Base-by-base conservation (phyloP, 495 filamentous ascomycete genomes). In the Viridothelium virens region DNA sequence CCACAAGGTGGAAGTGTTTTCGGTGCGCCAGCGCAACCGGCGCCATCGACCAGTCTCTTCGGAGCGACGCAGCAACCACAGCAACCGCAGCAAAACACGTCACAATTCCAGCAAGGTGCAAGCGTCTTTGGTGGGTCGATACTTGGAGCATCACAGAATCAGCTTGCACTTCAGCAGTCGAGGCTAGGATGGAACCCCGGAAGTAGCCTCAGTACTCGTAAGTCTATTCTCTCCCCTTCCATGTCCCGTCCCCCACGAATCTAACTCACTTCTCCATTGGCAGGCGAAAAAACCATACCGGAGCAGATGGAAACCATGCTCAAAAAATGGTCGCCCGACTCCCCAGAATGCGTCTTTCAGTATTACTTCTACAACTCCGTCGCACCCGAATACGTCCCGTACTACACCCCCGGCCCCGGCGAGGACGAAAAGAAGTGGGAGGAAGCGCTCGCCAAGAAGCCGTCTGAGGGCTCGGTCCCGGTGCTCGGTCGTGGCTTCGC, bases 311-410 rank as follows among this genome's bases (percentile, higher is more conserved):
- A 84, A 63, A 81, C 87, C 31, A 82, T 97, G 66, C 80, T 84
- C 50, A 81, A 87, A 41, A 96, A 96, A 81, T 99, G 94, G 94
- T 83, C 91, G 68, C 84, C 90, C 1, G 74, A 78, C 7, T 85
- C 80, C 71, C 84, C 83, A 11, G 81, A 84, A 67, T 96, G 90
- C 66, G 86, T 84, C 4, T 95, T 99, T 79, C 87, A 91, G 72
- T 80, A 88, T 64, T 97, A 98, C 74, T 89, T 97, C 74, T 98
- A 97, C 80, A 97, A 98, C 77, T 83, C 88, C 69, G 91, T 96
- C 64, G 85, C 86, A 18, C 86, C 91, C 69, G 85, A 89, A 25
- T 79, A 84, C 63, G 88, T 89, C 7, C 90, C 91, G 2, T 93
- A 90, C 77, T 97, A 89, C 76, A 84, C 87, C 67, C 92, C 92